Base-by-base conservation (phyloP, 805 yeast species). In the Candida cerambycidarum region DNA sequence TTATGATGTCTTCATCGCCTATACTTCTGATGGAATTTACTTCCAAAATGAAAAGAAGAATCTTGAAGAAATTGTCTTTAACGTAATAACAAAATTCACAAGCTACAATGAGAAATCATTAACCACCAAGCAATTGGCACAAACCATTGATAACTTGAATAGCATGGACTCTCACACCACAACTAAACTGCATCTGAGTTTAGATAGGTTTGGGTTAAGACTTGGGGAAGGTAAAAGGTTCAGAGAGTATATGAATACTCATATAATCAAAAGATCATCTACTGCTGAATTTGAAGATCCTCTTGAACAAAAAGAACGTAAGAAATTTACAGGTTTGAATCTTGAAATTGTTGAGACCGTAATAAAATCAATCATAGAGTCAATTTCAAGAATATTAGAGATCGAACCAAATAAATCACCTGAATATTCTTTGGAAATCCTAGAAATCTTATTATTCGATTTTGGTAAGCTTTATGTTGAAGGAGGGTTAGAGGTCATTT, bases 401-500 rank as follows among this genome's bases (percentile, higher is more conserved):
- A 67, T 88, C 29, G 73, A 82, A 0, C 87, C 92, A 1, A 66
- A 67, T 19, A 80, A 76, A 44, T 69, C 85, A 2, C 75, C 83
- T 5, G 82, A 76, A 34, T 78, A 81, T 54, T 76, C 88, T 0
- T 63, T 79, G 33, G 89, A 82, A 47, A 61, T 90, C 11, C 68
- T 86, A 44, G 87, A 86, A 47, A 71, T 85, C 28, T 58, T 88
- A 39, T 61, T 88, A 16, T 71, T 78, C 36, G 89, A 84, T 42
- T 71, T 87, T 29, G 93, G 95, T 1, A 79, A 79, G 27, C 73
- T 83, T 2, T 89, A 86, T 55, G 75, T 89, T 33, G 89, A 86
- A 30, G 71, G 80, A 12, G 89, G 88, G 0, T 61, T 90, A 31
- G 96, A 88, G 51, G 79, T 81, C 3, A 73, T 89, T 1, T 85